phyloP scores from a whole-genome alignment of 106 monocot genomes.

The Agapanthus africanus region DNA sequence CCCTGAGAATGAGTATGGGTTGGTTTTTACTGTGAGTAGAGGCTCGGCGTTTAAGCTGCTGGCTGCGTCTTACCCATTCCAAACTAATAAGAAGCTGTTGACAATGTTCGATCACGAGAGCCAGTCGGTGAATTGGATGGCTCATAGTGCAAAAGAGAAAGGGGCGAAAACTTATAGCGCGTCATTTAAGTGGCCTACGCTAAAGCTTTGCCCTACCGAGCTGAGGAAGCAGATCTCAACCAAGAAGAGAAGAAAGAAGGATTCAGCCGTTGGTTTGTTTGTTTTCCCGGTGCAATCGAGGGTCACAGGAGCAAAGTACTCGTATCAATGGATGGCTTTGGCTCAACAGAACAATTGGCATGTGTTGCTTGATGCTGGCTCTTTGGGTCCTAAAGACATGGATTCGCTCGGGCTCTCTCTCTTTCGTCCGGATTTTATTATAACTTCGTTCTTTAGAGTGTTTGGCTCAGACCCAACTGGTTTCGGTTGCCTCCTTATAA shows the following conservation, averaged over 20 bases:
- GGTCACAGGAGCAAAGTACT: constrained; percentile 85
- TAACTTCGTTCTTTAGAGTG: constrained; percentile 92
- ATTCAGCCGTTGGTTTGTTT: constrained; percentile 69
- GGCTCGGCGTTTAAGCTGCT: constrained; percentile 89
- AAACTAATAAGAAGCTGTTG: constrained; percentile 85
- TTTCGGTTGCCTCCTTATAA: constrained; percentile 87
- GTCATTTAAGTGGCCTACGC: constrained; percentile 78
- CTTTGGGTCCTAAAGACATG: constrained; percentile 98
- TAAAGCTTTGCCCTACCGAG: constrained; percentile 74
- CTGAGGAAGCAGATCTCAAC: constrained; percentile 67
- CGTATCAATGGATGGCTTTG: constrained; percentile 98
- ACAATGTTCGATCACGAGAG: constrained; percentile 99
- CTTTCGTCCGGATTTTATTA: constrained; percentile 92
- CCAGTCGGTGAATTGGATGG: constrained; percentile 90
- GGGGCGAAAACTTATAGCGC: constrained; percentile 79
- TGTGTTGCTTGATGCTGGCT: constrained; percentile 90
- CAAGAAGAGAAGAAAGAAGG: constrained; percentile 71
- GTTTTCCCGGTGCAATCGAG: constrained; percentile 90
- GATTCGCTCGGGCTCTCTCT: constrained; percentile 89
- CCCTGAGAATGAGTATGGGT: constrained; percentile 84
- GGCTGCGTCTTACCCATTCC: constrained; percentile 88
- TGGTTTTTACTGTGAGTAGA: constrained; percentile 87
- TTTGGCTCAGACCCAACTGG: constrained; percentile 88
- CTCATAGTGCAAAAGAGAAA: constrained; percentile 77
- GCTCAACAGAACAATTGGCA: constrained; percentile 98